phyloP scores from a whole-genome alignment of 768 basidiomycete genomes.

The Russula vinacea region DNA sequence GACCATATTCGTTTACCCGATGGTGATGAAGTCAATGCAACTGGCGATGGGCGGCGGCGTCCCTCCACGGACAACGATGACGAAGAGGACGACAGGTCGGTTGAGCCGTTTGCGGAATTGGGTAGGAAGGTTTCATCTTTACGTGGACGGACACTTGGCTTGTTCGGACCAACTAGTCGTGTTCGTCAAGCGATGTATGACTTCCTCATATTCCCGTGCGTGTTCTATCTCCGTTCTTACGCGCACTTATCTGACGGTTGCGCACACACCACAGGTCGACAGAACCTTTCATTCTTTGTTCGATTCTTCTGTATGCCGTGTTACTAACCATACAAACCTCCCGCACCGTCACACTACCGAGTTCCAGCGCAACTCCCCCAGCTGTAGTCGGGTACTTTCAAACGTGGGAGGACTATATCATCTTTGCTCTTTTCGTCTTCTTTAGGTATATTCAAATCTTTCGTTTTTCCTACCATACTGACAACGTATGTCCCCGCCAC shows the following conservation, averaged over 20 bases:
- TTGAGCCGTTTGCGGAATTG: slow-evolving; percentile 40
- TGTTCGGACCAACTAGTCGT: slow-evolving; percentile 65
- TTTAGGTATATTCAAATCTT: slow-evolving; percentile 59
- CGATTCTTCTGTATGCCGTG: slow-evolving; percentile 82
- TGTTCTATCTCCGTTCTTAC: background rate
- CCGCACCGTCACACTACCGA: slow-evolving; percentile 45
- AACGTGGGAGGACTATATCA: slow-evolving; percentile 80
- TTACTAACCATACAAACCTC: slow-evolving; percentile 80
- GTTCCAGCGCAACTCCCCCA: slow-evolving; percentile 42
- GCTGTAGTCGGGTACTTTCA: slow-evolving; percentile 73
- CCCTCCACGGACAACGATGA: slow-evolving; percentile 29
- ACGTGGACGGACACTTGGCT: slow-evolving; percentile 74
- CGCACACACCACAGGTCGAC: slow-evolving; percentile 60
- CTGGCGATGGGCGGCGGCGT: background rate
- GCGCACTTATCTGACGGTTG: background rate
- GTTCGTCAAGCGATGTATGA: slow-evolving; percentile 62
- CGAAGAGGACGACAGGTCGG: slow-evolving; percentile 35
- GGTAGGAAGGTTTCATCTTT: slow-evolving; percentile 47
- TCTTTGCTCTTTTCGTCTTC: slow-evolving; percentile 79
- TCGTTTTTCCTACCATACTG: slow-evolving; percentile 4
- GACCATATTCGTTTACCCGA: slow-evolving; percentile 51
- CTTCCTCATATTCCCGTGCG: slow-evolving; percentile 72
- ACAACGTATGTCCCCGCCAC: slow-evolving; percentile 12
- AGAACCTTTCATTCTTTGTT: slow-evolving; percentile 76
- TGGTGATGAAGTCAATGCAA: slow-evolving; percentile 32